These are phyloP conservation scores for Leavenworthia alabamica DNA, from an alignment of 345 rosid genomes.

Conservation along the genomic window DNA sequence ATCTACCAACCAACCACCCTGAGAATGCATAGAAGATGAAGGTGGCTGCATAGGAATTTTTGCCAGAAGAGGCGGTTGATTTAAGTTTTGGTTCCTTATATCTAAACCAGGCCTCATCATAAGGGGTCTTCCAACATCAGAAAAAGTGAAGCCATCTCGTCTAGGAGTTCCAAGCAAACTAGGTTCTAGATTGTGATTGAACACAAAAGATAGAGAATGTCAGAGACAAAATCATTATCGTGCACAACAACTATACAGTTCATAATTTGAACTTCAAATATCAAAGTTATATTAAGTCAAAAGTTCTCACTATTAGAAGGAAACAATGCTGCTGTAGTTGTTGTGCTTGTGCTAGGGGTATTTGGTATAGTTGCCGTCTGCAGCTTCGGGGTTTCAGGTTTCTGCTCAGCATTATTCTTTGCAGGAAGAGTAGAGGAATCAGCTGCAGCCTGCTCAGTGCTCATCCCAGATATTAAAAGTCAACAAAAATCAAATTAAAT, in stretches of 20 bases:
- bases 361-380: constrained; percentile 41
- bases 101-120: constrained; percentile 42
- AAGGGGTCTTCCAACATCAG: constrained; percentile 41
- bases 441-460: constrained; percentile 36
- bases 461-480: constrained; percentile 37
- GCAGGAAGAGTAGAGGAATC: constrained; percentile 38
- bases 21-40: constrained; percentile 38
- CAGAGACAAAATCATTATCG: not conserved
- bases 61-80: constrained; percentile 63
- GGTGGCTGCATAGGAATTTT: constrained; percentile 47
- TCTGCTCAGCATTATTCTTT: constrained; percentile 44
- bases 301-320: constrained; percentile 64
- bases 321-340: constrained; percentile 35
- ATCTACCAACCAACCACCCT: constrained; percentile 71
- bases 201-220: constrained; percentile 14
- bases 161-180: constrained; percentile 86
- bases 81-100: constrained; percentile 52
- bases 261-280: too few species aligned
- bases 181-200: constrained; percentile 49
- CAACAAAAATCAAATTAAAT: constrained; percentile 4
- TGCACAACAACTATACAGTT: not conserved
- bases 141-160: constrained; percentile 43
- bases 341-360: constrained; percentile 37
- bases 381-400: constrained; percentile 57
- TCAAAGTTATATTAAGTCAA: constrained; percentile 10